phyloP scores from a whole-genome alignment of 169 alveolate genomes.

The Theileria orientalis region DNA sequence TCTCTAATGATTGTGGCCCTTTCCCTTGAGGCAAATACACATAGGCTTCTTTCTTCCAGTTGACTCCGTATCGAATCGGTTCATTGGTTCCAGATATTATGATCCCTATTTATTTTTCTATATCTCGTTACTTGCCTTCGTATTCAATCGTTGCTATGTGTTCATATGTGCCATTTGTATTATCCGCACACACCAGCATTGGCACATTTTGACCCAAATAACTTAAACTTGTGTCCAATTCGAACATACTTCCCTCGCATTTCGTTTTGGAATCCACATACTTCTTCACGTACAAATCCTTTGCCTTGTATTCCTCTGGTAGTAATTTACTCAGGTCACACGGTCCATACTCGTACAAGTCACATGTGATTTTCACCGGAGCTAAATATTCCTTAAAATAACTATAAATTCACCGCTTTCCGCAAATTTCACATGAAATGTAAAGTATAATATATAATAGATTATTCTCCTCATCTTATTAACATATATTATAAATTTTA shows the following conservation, averaged over 20 bases:
- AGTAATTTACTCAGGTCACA: slow-evolving; percentile 10
- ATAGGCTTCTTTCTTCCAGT: slow-evolving; percentile 6
- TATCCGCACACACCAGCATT: not conserved
- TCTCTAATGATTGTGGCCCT: not conserved
- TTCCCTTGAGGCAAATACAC: not conserved
- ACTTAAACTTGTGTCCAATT: not conserved
- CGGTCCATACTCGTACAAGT: slow-evolving; percentile 6
- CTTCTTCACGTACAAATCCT: not conserved
- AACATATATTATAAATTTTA: slow-evolving; percentile 11
- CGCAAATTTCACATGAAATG: too few relatives aligned
- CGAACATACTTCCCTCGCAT: not conserved
- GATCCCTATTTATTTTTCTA: not conserved
- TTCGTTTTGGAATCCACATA: not conserved
- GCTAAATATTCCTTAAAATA: not conserved
- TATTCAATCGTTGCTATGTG: slow-evolving; percentile 15
- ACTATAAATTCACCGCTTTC: not conserved
- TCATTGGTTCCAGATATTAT: slow-evolving; percentile 1
- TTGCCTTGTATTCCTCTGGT: not conserved
- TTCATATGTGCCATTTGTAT: not conserved
- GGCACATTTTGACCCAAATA: not conserved
- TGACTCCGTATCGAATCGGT: slow-evolving; percentile 11
- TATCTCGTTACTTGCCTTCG: slow-evolving; percentile 8
- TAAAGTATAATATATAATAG: not conserved
- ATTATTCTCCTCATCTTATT: slow-evolving; percentile 5
- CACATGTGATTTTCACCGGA: not conserved